Percentiles rank a stretch among this genome's conserved stretches.
phyloP scores from a whole-genome alignment of 2,329 filamentous ascomycete species.

The Aspergillus puulaauensis region DNA sequence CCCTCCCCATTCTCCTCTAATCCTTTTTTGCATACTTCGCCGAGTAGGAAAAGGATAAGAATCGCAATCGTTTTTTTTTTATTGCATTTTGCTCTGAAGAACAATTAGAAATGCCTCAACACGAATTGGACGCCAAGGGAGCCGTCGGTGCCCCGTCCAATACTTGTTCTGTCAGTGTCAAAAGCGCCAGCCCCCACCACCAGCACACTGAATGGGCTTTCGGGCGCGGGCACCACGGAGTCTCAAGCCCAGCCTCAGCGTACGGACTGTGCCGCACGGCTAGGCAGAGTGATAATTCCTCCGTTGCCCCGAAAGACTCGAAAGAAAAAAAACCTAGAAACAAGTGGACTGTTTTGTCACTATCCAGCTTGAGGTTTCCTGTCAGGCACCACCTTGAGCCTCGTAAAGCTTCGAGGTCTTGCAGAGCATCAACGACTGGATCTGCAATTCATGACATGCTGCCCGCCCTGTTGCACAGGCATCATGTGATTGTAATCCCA shows the following conservation, averaged over 20 bases:
- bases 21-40: neutral
- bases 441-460: neutral
- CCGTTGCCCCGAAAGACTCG: neutral
- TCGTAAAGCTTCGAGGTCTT: neutral
- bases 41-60: neutral
- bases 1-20: no score
- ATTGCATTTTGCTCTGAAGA: neutral
- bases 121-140: neutral
- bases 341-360: neutral
- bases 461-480: neutral
- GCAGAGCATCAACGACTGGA: neutral
- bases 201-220: neutral
- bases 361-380: neutral
- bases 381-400: neutral
- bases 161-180: neutral
- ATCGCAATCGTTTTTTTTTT: neutral
- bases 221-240: neutral
- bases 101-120: neutral
- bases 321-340: neutral
- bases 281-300: neutral
- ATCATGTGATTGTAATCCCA: neutral
- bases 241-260: neutral
- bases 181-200: neutral
- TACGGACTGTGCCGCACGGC: neutral
- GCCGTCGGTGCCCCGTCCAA: no score